Evolutionary conservation across 306 rosid genomes (phyloP).

Genomic region (Rosa rugosa): DNA sequence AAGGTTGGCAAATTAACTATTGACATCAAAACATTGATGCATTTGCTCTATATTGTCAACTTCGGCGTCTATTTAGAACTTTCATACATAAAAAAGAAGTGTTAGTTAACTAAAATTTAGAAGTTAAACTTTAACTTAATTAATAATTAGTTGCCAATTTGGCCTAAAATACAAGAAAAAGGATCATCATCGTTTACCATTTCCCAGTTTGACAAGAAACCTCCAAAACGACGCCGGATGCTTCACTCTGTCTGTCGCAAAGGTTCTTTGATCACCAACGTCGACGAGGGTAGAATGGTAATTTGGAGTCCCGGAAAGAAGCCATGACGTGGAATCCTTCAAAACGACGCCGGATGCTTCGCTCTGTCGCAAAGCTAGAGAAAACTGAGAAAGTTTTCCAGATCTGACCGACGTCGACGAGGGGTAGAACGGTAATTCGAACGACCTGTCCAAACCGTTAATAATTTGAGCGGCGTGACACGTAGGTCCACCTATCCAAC

Average conservation of each 20-base stretch:
- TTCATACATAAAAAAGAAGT: background rate
- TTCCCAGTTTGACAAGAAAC: background rate
- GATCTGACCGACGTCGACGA: background rate
- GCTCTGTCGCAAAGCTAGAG: background rate
- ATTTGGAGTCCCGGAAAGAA: no score
- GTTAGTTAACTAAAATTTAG: no score
- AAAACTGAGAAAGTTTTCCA: no score
- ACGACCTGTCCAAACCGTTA: constrained; percentile 22
- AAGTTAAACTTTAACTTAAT: background rate
- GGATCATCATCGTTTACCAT: background rate
- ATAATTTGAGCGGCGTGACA: constrained; percentile 27
- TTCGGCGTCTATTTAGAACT: background rate
- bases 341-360: background rate
- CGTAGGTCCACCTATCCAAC: constrained; percentile 34
- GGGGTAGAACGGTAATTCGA: constrained; percentile 27
- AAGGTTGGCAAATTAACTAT: no score
- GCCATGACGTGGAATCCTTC: no score
- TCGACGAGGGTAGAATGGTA: no score
- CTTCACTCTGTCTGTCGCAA: constrained; percentile 8
- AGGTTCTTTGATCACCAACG: no score
- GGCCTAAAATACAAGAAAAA: background rate
- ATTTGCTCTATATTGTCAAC: no score
- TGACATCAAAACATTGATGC: no score
- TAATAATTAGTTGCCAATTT: background rate
- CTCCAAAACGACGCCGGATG: background rate